Evolutionary conservation across 2,329 filamentous ascomycete genomes (phyloP).

Genomic region (Colletotrichum filicis): DNA sequence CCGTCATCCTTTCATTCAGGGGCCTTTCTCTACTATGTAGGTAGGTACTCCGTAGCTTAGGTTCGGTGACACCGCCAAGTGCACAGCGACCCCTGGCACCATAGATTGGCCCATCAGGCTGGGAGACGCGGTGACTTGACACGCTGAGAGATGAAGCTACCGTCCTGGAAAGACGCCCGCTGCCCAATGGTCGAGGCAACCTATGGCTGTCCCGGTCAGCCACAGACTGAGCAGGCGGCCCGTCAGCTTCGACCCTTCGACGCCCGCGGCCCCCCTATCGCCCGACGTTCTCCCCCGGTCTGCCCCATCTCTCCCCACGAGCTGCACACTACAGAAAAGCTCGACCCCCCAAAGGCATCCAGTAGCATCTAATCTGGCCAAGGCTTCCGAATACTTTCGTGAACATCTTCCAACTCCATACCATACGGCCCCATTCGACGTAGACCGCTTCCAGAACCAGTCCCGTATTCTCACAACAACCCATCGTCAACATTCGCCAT

Average conservation of each 20-base stretch:
- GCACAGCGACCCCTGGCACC: neutral
- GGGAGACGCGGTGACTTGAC: neutral
- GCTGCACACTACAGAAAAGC: slow-evolving; percentile 37
- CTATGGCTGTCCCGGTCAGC: neutral
- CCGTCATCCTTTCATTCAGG: neutral
- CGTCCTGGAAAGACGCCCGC: neutral
- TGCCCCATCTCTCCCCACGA: slow-evolving; percentile 34
- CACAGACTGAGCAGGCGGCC: slow-evolving; percentile 1
- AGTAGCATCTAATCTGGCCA: slow-evolving; percentile 23
- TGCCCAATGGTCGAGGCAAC: neutral
- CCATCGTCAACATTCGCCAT: slow-evolving; percentile 13
- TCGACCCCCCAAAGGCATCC: slow-evolving; percentile 27
- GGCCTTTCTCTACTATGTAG: neutral
- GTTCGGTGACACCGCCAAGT: neutral
- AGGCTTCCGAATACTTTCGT: slow-evolving; percentile 27
- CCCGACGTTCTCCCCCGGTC: slow-evolving; percentile 26
- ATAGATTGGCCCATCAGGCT: neutral
- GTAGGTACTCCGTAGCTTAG: too few species aligned
- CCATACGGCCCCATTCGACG: neutral
- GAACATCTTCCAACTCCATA: slow-evolving; percentile 21
- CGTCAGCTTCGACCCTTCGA: slow-evolving; percentile 26
- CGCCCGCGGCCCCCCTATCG: slow-evolving; percentile 31
- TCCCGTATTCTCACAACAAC: neutral
- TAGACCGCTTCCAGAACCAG: neutral
- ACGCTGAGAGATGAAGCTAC: neutral